These are phyloP conservation scores for Phyllosticta capitalensis DNA, from an alignment of 2,329 filamentous ascomycete genomes.

Conservation along the genomic window DNA sequence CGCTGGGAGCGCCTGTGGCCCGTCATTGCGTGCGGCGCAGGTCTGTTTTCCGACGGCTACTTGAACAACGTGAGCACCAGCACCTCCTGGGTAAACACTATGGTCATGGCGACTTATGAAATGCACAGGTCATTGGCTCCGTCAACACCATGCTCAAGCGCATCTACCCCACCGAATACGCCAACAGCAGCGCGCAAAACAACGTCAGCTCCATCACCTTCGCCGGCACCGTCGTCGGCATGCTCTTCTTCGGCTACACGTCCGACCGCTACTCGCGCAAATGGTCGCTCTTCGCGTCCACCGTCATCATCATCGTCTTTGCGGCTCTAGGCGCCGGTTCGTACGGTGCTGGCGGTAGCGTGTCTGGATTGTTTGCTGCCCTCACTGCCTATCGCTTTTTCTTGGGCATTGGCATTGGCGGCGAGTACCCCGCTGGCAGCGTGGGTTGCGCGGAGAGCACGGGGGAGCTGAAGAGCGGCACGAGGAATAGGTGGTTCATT, in stretches of 20 bases:
- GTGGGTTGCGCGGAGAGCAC: slow-evolving; percentile 79
- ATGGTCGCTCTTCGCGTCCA: slow-evolving; percentile 71
- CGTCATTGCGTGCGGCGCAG: slow-evolving; percentile 79
- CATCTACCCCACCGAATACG: slow-evolving; percentile 64
- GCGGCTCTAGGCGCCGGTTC: slow-evolving; percentile 68
- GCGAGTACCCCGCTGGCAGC: slow-evolving; percentile 73
- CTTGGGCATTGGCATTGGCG: slow-evolving; percentile 60
- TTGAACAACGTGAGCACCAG: slow-evolving; percentile 62
- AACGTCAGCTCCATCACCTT: slow-evolving; percentile 79
- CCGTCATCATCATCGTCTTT: slow-evolving; percentile 75
- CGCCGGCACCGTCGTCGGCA: slow-evolving; percentile 74
- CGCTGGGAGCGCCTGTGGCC: slow-evolving; percentile 50
- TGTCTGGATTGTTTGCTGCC: slow-evolving; percentile 64
- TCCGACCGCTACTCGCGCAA: slow-evolving; percentile 79
- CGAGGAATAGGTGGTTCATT: slow-evolving; percentile 73
- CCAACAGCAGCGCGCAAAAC: slow-evolving; percentile 55
- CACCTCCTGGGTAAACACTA: neutral
- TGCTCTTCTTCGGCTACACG: slow-evolving; percentile 70
- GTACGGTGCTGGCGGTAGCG: slow-evolving; percentile 61
- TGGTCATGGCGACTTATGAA: neutral
- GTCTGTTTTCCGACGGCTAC: slow-evolving; percentile 86
- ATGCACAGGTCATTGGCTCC: slow-evolving; percentile 65
- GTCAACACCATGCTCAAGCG: slow-evolving; percentile 65
- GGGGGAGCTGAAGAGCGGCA: slow-evolving; percentile 69
- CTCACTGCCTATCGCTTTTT: slow-evolving; percentile 81